Evolutionary conservation across 2,329 filamentous ascomycete genomes (phyloP).

Genomic region (Penicillium sp.): DNA sequence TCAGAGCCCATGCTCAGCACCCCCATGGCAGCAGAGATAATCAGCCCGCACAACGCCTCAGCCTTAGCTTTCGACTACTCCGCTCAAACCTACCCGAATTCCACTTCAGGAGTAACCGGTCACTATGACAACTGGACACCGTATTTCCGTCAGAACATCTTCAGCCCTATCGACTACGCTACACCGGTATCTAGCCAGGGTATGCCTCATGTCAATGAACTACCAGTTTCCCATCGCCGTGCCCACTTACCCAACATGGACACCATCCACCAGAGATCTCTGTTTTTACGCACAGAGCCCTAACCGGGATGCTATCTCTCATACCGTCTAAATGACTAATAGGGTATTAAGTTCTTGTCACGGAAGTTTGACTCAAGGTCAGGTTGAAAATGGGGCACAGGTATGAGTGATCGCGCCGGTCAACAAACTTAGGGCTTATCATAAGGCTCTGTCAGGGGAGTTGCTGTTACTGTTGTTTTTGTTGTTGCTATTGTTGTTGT

Average conservation of each 20-base stretch:
- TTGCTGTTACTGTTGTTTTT: too few relatives aligned
- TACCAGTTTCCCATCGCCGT: constrained; percentile 28
- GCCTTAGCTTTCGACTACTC: constrained; percentile 33
- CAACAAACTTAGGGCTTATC: constrained; percentile 18
- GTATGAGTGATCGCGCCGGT: constrained; percentile 27
- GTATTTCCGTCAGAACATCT: constrained; percentile 33
- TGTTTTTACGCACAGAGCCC: constrained; percentile 32
- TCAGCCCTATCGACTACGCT: constrained; percentile 32
- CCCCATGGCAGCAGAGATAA: constrained; percentile 25
- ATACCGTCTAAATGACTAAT: constrained; percentile 13
- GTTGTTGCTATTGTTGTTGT: not conserved
- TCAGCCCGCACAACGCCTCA: constrained; percentile 31
- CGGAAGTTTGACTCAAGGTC: not conserved
- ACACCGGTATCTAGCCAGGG: constrained; percentile 19
- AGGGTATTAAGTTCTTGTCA: constrained; percentile 5
- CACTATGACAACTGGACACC: constrained; percentile 33
- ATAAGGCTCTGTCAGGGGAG: constrained; percentile 15
- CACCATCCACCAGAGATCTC: constrained; percentile 14
- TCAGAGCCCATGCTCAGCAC: constrained; percentile 29
- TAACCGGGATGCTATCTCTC: constrained; percentile 21
- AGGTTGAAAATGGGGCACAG: constrained; percentile 9
- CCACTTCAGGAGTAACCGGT: constrained; percentile 16
- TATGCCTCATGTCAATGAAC: constrained; percentile 26
- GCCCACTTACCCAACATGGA: constrained; percentile 8
- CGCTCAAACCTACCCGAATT: constrained; percentile 22